These are phyloP conservation scores for Phaeosphaeriaceae sp. DNA, from an alignment of 2,329 filamentous ascomycete species.

Conservation along the genomic window DNA sequence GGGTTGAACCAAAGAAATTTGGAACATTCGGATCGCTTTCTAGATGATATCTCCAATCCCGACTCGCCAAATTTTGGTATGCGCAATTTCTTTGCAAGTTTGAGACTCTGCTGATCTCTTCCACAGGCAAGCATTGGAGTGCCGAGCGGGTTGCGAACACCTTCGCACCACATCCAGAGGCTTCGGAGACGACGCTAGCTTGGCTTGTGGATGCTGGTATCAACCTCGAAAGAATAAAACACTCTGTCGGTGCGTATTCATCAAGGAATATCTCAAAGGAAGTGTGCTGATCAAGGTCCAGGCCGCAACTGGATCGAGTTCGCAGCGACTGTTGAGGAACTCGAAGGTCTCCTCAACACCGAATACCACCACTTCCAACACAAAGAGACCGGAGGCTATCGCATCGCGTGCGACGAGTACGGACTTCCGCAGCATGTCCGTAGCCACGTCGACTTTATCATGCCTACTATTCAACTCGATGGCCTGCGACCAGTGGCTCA, in stretches of 20 bases:
- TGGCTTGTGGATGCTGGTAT: constrained; percentile 26
- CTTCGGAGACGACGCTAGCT: constrained; percentile 17
- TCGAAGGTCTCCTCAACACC: constrained; percentile 19
- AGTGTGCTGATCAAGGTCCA: not conserved
- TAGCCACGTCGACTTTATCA: constrained; percentile 27
- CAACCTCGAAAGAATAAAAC: constrained; percentile 14
- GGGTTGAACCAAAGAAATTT: constrained; percentile 21
- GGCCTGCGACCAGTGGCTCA: constrained; percentile 19
- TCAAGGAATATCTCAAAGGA: not conserved
- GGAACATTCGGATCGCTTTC: constrained; percentile 19
- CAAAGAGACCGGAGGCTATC: constrained; percentile 17
- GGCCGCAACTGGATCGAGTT: constrained; percentile 23
- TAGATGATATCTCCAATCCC: constrained; percentile 24
- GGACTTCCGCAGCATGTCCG: constrained; percentile 18
- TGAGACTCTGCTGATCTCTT: not conserved
- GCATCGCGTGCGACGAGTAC: constrained; percentile 27
- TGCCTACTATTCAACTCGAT: constrained; percentile 23
- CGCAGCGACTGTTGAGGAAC: constrained; percentile 14
- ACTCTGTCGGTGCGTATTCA: constrained; percentile 15
- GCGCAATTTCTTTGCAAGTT: not conserved
- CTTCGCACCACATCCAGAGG: constrained; percentile 22
- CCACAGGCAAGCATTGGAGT: constrained; percentile 21
- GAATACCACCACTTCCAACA: constrained; percentile 25
- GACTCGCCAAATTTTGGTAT: constrained; percentile 25
- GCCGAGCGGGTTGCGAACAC: constrained; percentile 20